Percentiles rank a stretch among this genome's conserved stretches.
Conservation (phyloP, 140 eudicot genomes). For the Cichorium intybus region DNA sequence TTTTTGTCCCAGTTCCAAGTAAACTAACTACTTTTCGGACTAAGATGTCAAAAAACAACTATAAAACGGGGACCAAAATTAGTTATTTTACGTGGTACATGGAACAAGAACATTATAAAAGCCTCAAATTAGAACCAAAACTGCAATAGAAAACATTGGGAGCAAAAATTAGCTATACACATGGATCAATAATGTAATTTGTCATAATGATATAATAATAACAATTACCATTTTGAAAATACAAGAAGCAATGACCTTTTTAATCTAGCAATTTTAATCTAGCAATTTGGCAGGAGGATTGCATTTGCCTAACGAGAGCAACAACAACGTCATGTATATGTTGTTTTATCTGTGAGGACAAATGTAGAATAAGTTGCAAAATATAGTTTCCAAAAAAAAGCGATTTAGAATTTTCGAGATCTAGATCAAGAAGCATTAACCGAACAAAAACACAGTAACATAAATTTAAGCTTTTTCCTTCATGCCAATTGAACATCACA, state of each 20-base stretch:
- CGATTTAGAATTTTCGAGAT: conserved; percentile 89
- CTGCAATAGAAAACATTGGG: background rate
- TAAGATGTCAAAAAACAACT: background rate
- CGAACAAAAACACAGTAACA: too few species aligned
- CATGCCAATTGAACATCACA: too few species aligned
- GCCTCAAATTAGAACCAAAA: background rate
- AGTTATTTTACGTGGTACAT: background rate
- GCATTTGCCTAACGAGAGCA: conserved; percentile 92
- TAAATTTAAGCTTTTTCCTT: too few species aligned
- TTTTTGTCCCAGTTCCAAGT: background rate
- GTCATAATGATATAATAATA: background rate
- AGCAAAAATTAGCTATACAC: background rate
- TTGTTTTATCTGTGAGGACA: conserved; percentile 86
- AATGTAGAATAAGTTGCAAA: conserved; percentile 87
- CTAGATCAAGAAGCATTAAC: conserved; percentile 68
- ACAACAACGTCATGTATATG: conserved; percentile 81
- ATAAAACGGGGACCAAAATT: background rate
- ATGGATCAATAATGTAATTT: background rate
- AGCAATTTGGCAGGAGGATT: conserved; percentile 73
- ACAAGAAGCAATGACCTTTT: conserved; percentile 79
- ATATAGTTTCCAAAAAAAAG: conserved; percentile 92
- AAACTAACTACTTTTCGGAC: background rate
- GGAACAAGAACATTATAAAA: background rate
- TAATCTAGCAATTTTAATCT: too few species aligned
- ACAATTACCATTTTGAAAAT: conserved; percentile 76